Percentiles rank a stretch among this genome's conserved stretches.
phyloP scores from a whole-genome alignment of 108 stramenopile species.

The Schizochytrium sp. region DNA sequence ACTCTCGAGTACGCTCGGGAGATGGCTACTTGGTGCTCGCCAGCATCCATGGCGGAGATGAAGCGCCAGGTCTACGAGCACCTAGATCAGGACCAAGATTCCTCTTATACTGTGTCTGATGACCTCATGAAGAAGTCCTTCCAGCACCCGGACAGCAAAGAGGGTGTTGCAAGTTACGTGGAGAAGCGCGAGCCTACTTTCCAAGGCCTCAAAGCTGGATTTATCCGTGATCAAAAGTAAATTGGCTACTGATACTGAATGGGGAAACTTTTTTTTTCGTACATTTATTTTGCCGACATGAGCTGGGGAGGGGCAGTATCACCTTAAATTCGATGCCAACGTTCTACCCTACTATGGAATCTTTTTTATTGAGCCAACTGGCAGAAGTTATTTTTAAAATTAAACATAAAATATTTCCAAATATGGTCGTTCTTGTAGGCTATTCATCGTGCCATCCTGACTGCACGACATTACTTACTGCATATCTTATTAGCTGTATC shows the following conservation, averaged over 20 bases:
- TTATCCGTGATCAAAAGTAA: not conserved
- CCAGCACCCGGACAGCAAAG: slow-evolving; percentile 30
- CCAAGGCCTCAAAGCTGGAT: slow-evolving; percentile 30
- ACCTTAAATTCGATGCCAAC: too few relatives aligned
- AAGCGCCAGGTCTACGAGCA: slow-evolving; percentile 54
- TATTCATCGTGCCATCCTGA: too few relatives aligned
- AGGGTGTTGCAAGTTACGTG: slow-evolving; percentile 8
- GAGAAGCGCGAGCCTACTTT: slow-evolving; percentile 23
- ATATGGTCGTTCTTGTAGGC: too few relatives aligned
- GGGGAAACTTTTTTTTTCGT: too few relatives aligned
- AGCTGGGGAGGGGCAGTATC: not conserved
- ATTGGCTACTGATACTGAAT: not conserved
- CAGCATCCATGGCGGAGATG: slow-evolving; percentile 36
- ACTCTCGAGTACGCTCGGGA: slow-evolving; percentile 25
- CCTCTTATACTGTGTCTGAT: not conserved
- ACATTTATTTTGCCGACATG: too few relatives aligned
- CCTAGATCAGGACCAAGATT: slow-evolving; percentile 17
- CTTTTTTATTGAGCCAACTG: too few relatives aligned
- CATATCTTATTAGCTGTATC: too few relatives aligned
- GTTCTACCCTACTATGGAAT: too few relatives aligned
- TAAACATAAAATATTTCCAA: too few relatives aligned
- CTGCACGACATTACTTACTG: too few relatives aligned
- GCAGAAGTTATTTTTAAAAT: too few relatives aligned
- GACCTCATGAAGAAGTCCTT: not conserved
- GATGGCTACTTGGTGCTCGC: slow-evolving; percentile 35